Conservation (phyloP, 2,329 filamentous ascomycete genomes). For the Alternaria tenuissima region DNA sequence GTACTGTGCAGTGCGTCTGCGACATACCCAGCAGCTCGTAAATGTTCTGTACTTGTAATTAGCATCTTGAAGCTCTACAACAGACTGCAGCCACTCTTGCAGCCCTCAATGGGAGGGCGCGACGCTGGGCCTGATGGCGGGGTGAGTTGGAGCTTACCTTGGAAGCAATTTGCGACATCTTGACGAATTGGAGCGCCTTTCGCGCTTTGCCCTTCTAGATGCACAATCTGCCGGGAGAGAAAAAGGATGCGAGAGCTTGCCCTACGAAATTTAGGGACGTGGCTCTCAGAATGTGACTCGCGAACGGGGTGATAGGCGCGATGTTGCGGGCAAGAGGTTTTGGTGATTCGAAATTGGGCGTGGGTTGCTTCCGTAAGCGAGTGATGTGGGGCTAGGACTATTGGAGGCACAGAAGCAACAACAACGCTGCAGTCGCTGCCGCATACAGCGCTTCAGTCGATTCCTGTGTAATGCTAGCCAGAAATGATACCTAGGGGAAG, state of each 20-base stretch:
- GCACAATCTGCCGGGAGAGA: constrained; percentile 50
- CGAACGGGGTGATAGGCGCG: constrained; percentile 42
- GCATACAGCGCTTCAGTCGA: constrained; percentile 14
- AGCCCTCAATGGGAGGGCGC: constrained; percentile 21
- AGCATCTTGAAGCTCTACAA: constrained; percentile 38
- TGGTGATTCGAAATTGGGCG: constrained; percentile 24
- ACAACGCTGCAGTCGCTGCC: constrained; percentile 17
- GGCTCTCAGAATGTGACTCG: constrained; percentile 48
- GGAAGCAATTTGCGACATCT: constrained; percentile 54
- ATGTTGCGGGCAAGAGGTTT: constrained; percentile 37
- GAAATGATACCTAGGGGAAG: neutral
- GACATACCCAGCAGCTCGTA: constrained; percentile 95
- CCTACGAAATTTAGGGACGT: constrained; percentile 49
- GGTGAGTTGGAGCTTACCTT: constrained; percentile 48
- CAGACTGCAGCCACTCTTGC: constrained; percentile 1
- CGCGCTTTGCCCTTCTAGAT: constrained; percentile 55
- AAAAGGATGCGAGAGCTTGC: constrained; percentile 49
- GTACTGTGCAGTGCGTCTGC: constrained; percentile 11
- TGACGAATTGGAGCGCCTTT: constrained; percentile 55
- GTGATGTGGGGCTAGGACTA: constrained; percentile 20
- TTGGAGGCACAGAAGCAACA: constrained; percentile 22
- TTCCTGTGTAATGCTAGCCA: constrained; percentile 1
- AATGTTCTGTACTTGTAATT: constrained; percentile 74
- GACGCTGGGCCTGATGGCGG: constrained; percentile 14
- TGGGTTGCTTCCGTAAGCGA: constrained; percentile 25